phyloP scores from a whole-genome alignment of 371 early-diverging fungal genomes.

The Actinomucor elegans region DNA sequence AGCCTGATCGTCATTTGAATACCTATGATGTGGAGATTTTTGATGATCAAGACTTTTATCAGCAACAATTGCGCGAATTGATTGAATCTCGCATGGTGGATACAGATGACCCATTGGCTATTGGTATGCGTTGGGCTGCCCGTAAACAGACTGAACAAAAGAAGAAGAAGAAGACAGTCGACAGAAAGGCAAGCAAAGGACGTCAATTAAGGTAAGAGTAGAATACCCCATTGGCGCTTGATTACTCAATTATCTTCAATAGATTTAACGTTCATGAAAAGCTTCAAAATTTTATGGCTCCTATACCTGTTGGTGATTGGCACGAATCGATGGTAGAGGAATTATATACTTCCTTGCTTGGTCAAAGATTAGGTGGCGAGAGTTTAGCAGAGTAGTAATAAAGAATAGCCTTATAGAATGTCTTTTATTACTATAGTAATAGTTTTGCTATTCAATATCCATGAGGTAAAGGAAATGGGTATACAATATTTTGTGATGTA shows the following conservation, averaged over 20 bases:
- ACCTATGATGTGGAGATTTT: slow-evolving; percentile 86
- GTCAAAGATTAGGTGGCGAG: slow-evolving; percentile 41
- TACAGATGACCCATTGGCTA: slow-evolving; percentile 77
- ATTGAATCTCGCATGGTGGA: slow-evolving; percentile 92
- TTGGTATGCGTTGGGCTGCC: slow-evolving; percentile 84
- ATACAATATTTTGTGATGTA: too few species aligned
- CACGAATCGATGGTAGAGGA: slow-evolving; percentile 90
- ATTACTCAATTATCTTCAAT: slow-evolving; percentile 1
- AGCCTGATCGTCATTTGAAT: slow-evolving; percentile 64
- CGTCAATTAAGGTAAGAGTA: slow-evolving; percentile 68
- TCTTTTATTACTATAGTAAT: too few species aligned
- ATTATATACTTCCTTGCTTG: slow-evolving; percentile 83
- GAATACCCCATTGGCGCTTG: background rate
- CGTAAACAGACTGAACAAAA: slow-evolving; percentile 69
- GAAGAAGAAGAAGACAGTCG: slow-evolving; percentile 71
- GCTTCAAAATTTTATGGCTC: slow-evolving; percentile 93
- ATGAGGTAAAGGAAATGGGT: too few species aligned
- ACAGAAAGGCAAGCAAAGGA: slow-evolving; percentile 91
- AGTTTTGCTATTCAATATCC: too few species aligned
- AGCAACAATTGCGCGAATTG: slow-evolving; percentile 87
- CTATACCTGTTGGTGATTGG: slow-evolving; percentile 85
- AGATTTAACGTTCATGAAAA: slow-evolving; percentile 93
- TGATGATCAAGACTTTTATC: slow-evolving; percentile 96
- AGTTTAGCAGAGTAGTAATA: slow-evolving; percentile 23
- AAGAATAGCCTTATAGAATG: too few species aligned